Conservation (phyloP, 495 filamentous ascomycete species). For the Emericellopsis terricola region DNA sequence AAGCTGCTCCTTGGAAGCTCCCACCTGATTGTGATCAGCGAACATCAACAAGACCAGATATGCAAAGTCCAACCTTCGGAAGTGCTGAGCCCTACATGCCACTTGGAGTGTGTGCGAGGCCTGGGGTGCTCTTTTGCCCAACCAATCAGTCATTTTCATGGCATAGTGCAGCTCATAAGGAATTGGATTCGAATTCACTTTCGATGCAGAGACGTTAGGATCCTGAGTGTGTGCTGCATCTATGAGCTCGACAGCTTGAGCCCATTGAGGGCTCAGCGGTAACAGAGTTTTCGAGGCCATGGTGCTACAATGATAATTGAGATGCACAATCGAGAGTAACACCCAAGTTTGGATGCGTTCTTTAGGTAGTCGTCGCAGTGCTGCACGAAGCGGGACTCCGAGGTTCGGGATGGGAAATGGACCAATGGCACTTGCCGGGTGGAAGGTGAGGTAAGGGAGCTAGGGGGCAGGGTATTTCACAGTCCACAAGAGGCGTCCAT, state of each 20-base stretch:
- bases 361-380: too few relatives aligned
- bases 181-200: conserved; percentile 9
- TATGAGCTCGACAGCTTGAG: conserved; percentile 39
- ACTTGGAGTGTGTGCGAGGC: conserved; percentile 47
- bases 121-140: conserved; percentile 30
- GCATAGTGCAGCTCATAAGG: conserved; percentile 73
- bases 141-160: conserved; percentile 54
- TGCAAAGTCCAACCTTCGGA: conserved; percentile 20
- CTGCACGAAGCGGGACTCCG: too few relatives aligned
- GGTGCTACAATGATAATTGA: too few relatives aligned
- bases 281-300: too few relatives aligned
- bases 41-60: neutral
- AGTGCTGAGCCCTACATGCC: conserved; percentile 68
- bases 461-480: too few relatives aligned
- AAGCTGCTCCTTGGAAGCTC: conserved; percentile 55
- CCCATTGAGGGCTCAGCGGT: too few relatives aligned
- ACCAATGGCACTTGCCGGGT: too few relatives aligned
- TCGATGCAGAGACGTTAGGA: conserved; percentile 27
- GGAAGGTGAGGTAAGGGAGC: too few relatives aligned
- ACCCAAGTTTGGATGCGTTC: too few relatives aligned
- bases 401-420: too few relatives aligned
- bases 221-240: conserved; percentile 57
- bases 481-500: too few relatives aligned
- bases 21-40: conserved; percentile 32
- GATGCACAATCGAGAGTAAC: too few relatives aligned